A percentile compares a stretch with the other conserved stretches of the same genome.
phyloP scores from a whole-genome alignment of 1,139 yeast genomes.

The Candida tetrigidarum region DNA sequence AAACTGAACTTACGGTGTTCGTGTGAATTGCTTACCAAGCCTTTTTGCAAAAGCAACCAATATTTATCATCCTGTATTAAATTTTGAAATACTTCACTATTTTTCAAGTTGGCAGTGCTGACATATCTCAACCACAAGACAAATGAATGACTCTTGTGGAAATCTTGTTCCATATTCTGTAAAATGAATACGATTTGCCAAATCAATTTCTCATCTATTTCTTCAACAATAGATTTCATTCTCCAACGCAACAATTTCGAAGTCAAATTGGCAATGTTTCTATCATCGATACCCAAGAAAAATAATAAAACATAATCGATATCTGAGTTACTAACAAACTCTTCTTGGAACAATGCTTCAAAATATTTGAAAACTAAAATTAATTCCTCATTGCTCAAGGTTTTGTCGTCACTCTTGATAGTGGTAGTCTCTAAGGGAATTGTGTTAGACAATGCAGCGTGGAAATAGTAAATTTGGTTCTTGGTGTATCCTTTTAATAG shows the following conservation, averaged over 20 bases:
- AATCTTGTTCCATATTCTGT: constrained; percentile 28
- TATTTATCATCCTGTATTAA: constrained; percentile 45
- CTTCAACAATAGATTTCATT: constrained; percentile 30
- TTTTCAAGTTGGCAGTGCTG: constrained; percentile 22
- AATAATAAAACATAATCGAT: constrained; percentile 32
- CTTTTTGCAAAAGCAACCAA: constrained; percentile 64
- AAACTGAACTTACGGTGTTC: constrained; percentile 77
- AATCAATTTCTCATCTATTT: constrained; percentile 28
- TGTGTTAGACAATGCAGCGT: constrained; percentile 4
- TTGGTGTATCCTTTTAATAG: constrained; percentile 12
- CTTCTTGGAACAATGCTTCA: constrained; percentile 20
- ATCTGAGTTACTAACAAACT: constrained; percentile 8
- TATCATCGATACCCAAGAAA: constrained; percentile 37
- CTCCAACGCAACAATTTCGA: constrained; percentile 55
- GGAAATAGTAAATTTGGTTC: constrained; percentile 14
- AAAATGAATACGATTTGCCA: constrained; percentile 53
- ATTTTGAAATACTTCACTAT: constrained; percentile 30
- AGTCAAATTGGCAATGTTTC: constrained; percentile 33
- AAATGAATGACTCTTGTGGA: constrained; percentile 47
- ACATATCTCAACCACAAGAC: constrained; percentile 62
- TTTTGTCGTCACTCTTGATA: background rate
- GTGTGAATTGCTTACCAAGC: constrained; percentile 60
- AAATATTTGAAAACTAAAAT: constrained; percentile 19
- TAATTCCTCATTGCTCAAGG: constrained; percentile 8
- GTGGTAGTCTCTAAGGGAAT: constrained; percentile 7